Evolutionary conservation across 139 green algal species (phyloP).

Genomic region (Asterochloris erici): DNA sequence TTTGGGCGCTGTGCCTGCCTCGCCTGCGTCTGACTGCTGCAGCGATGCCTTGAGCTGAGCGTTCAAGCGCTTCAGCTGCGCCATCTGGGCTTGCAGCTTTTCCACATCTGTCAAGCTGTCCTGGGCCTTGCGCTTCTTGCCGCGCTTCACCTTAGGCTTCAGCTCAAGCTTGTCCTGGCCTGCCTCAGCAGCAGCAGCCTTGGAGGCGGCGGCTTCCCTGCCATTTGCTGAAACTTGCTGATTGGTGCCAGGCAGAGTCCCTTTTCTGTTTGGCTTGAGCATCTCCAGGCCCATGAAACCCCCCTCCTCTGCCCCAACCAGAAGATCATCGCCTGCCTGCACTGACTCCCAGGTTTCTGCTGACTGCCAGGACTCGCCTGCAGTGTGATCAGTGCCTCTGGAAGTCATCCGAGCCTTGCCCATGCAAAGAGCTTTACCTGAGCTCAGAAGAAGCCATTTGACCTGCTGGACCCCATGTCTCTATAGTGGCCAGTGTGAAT

Average conservation of each 20-base stretch:
- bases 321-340: conserved; percentile 52
- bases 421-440: too few species aligned
- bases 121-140: neutral
- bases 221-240: neutral
- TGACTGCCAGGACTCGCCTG: conserved; percentile 6
- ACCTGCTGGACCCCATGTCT: too few species aligned
- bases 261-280: conserved; percentile 32
- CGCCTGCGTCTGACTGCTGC: conserved; percentile 2
- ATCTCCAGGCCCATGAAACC: conserved; percentile 80
- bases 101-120: too few species aligned
- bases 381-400: too few species aligned
- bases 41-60: conserved; percentile 22
- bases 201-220: neutral
- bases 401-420: too few species aligned
- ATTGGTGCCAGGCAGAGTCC: neutral
- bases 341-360: conserved; percentile 49
- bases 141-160: neutral
- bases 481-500: too few species aligned
- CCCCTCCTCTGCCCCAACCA: conserved; percentile 68
- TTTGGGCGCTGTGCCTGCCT: neutral
- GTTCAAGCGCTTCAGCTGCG: neutral
- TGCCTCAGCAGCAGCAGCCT: neutral
- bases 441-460: too few species aligned
- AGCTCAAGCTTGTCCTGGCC: neutral
- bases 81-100: too few species aligned